A percentile compares a stretch with the other conserved stretches of the same genome.
Evolutionary conservation across 164 flowering plant species (phyloP).

Genomic region (Stephania japonica): DNA sequence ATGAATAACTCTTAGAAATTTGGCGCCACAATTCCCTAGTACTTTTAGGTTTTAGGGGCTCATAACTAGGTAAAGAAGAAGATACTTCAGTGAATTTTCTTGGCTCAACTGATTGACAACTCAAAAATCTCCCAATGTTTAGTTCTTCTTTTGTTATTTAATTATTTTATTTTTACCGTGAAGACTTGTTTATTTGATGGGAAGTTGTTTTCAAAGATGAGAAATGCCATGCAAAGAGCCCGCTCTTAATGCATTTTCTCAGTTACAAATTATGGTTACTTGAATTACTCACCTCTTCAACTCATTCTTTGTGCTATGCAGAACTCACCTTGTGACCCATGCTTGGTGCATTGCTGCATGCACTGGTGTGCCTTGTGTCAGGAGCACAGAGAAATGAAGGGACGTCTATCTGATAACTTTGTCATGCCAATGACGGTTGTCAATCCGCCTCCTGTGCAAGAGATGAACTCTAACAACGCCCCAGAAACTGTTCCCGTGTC

Average conservation of each 20-base stretch:
- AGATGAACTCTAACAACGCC: conserved; percentile 51
- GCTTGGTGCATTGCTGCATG: conserved; percentile 87
- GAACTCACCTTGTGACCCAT: conserved; percentile 97
- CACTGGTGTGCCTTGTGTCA: conserved; percentile 95
- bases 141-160: no score
- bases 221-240: neutral
- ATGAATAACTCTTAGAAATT: no score
- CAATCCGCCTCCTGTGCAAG: conserved; percentile 85
- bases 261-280: neutral
- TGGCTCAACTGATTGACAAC: neutral
- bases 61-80: neutral
- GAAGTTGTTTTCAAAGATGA: neutral
- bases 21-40: neutral
- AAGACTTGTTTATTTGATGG: no score
- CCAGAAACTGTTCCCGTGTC: conserved; percentile 30
- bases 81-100: neutral
- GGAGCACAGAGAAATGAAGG: conserved; percentile 95
- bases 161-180: no score
- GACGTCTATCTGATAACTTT: conserved; percentile 62
- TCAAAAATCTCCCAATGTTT: neutral
- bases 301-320: conserved; percentile 23
- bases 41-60: neutral
- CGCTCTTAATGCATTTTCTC: neutral
- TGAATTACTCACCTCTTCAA: neutral
- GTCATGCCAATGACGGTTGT: conserved; percentile 72